Evolutionary conservation across 768 basidiomycete species (phyloP), one percentile per base, ranked within the genome.

Genomic region (Pleurotus cornucopiae): DNA sequence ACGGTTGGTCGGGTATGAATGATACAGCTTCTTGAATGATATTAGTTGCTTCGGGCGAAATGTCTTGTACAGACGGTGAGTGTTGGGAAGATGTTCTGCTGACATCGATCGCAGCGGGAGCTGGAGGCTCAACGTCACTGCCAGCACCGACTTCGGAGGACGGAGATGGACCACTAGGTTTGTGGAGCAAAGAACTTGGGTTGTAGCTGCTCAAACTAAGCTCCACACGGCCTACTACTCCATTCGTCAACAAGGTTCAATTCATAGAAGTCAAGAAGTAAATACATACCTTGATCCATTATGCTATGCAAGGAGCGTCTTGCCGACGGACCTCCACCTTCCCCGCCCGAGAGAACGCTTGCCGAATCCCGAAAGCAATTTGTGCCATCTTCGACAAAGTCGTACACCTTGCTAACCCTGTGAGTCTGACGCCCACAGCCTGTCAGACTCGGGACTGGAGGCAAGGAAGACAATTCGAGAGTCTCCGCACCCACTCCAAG

Each of bases 271-370:
- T 34, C 9, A 34, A 7, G 30, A 34, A 34, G 30, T 34, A 34
- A 34, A 26, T 13, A 38, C 61, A 18, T 60, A 76, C 80, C 81
- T 65, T 82, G 78, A 49, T 82, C 76, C 79, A 81, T 80, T 16
- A 82, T 69, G 47, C 73, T 73, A 55, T 80, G 76, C 69, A 82
- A 64, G 38, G 51, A 41, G 7, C 51, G 51, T 37, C 21, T 37
- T 2, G 72, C 78, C 51, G 76, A 71, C 18, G 64, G 57, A n/a
- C 65, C 66, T 39, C 62, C 57, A 43, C 58, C 66, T 39, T 61
- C 57, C 40, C 58, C 49, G 61, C 56, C 2, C 43, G 47, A 16
- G 59, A 56, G 26, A 46, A 56, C 26, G 57, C 45, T 47, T 57
- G 57, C 44, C 56, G 55, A n/a, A 58, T 58, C 16, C 41, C 57